Conservation (phyloP, 306 rosid genomes). For the Cucurbita moschata region DNA sequence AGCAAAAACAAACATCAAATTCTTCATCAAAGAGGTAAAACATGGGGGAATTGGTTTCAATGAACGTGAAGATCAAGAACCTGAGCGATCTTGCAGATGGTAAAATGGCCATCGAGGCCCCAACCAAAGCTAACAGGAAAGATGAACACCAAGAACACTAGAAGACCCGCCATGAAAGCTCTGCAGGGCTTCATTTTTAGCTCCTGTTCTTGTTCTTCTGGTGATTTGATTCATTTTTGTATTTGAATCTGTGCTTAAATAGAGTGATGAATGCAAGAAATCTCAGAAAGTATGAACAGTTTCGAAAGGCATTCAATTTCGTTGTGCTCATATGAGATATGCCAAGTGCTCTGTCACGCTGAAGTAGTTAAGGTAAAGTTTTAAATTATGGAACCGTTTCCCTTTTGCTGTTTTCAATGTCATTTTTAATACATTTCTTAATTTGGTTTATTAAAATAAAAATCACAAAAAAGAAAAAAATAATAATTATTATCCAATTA, state of each 20-base stretch:
- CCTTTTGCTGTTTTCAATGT: not conserved
- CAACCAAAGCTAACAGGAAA: constrained; percentile 38
- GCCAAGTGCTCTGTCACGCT: not conserved
- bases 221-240: not conserved
- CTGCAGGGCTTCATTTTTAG: constrained; percentile 12
- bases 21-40: not conserved
- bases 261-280: not conserved
- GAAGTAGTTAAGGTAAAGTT: not conserved
- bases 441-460: not conserved
- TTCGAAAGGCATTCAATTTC: not conserved
- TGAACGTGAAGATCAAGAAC: constrained; percentile 5
- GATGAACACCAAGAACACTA: constrained; percentile 22
- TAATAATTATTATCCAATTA: too few species aligned
- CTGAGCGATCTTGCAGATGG: constrained; percentile 65
- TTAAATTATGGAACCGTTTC: not conserved
- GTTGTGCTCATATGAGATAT: not conserved
- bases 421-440: not conserved
- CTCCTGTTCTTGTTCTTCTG: not conserved
- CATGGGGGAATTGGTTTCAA: not conserved
- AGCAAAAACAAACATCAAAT: not conserved
- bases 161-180: constrained; percentile 7
- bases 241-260: not conserved
- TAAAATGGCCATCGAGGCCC: constrained; percentile 63
- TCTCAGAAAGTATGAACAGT: not conserved
- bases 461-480: too few species aligned